A percentile compares a stretch with the other conserved stretches of the same genome.
Evolutionary conservation across 148 eudicot species (phyloP).

Genomic region (Vaccinium darrowii): DNA sequence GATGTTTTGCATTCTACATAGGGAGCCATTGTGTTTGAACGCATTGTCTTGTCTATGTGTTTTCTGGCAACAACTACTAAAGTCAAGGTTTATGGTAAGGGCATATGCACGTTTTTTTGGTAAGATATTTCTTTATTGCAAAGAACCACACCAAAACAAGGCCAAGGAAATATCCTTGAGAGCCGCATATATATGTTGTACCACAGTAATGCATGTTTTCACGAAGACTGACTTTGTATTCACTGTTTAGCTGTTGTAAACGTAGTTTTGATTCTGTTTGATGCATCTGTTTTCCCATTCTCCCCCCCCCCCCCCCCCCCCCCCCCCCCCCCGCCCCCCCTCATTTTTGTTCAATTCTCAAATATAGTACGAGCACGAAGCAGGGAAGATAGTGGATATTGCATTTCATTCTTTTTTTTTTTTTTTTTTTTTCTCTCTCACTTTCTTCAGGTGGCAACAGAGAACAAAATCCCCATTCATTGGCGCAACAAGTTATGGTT

Average conservation of each 20-base stretch:
- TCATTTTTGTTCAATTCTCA: background rate
- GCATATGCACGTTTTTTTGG: background rate
- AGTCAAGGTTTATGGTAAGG: background rate
- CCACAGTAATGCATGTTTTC: background rate
- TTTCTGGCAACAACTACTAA: background rate
- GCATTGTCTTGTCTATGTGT: background rate
- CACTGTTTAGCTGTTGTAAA: background rate
- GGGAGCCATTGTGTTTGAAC: background rate
- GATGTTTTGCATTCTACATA: background rate
- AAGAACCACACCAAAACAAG: no score
- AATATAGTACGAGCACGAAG: background rate
- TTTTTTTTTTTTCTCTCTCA: background rate
- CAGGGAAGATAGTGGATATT: background rate
- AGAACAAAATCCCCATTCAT: conserved; percentile 2
- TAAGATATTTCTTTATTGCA: no score
- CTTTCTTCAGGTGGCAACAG: conserved; percentile 16
- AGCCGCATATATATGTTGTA: background rate
- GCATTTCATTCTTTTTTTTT: background rate
- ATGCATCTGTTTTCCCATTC: background rate
- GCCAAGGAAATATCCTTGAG: no score
- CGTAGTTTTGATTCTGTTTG: background rate
- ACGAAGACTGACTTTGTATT: background rate
- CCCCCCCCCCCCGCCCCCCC: no score
- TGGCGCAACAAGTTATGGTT: conserved; percentile 10
- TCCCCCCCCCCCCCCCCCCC: background rate